Conservation (phyloP, 805 yeast genomes). For the Naumovozyma castellii region DNA sequence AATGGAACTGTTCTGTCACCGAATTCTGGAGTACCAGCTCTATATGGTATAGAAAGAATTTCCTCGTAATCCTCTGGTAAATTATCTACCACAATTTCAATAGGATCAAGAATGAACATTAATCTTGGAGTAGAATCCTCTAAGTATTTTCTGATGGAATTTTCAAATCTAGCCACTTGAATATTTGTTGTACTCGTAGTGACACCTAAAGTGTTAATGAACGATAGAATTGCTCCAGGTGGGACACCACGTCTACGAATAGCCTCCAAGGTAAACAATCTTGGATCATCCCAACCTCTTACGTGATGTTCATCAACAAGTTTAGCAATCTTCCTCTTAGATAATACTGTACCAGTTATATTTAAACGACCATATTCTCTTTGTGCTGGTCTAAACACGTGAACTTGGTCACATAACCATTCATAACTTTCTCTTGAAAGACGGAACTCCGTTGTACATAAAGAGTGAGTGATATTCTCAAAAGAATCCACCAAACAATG, state of each 20-base stretch:
- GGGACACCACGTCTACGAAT: conserved; percentile 96
- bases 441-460: conserved; percentile 93
- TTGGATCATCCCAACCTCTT: conserved; percentile 97
- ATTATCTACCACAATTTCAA: conserved; percentile 75
- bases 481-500: conserved; percentile 98
- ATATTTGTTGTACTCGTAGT: conserved; percentile 89
- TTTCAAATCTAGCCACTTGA: conserved; percentile 82
- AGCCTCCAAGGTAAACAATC: conserved; percentile 89
- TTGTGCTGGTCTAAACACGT: conserved; percentile 96
- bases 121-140: conserved; percentile 90
- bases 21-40: conserved; percentile 72
- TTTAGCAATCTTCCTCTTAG: conserved; percentile 92
- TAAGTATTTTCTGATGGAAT: conserved; percentile 75
- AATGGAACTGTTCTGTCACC: conserved; percentile 72
- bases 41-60: conserved; percentile 70
- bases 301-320: conserved; percentile 74
- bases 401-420: conserved; percentile 94
- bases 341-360: conserved; percentile 86
- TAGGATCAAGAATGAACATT: conserved; percentile 85
- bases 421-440: conserved; percentile 91
- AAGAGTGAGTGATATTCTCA: conserved; percentile 90
- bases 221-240: conserved; percentile 91
- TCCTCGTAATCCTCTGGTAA: conserved; percentile 67
- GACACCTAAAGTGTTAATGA: conserved; percentile 92
- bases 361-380: conserved; percentile 96